These are phyloP conservation scores for Henckelia pumila DNA, from an alignment of 257 asterid genomes.

Conservation along the genomic window DNA sequence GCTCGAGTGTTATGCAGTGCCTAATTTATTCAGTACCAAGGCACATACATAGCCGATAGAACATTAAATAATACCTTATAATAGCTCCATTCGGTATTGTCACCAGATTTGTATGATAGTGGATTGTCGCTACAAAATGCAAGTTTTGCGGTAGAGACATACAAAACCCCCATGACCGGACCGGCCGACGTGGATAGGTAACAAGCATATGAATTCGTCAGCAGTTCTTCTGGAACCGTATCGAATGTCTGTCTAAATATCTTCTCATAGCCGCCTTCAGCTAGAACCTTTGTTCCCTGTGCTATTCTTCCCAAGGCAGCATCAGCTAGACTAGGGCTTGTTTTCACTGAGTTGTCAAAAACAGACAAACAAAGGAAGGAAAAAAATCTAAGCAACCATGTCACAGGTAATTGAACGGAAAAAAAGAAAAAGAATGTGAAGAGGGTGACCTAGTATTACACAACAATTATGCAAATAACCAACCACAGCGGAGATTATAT, in stretches of 20 bases:
- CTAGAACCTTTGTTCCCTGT: slow-evolving; percentile 91
- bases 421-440: neutral
- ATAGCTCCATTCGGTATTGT: slow-evolving; percentile 88
- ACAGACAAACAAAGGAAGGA: neutral
- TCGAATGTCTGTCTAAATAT: slow-evolving; percentile 89
- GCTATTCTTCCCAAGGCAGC: slow-evolving; percentile 98
- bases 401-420: neutral
- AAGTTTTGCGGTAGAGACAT: slow-evolving; percentile 78
- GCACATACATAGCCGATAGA: slow-evolving; percentile 6
- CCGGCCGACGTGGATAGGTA: slow-evolving; percentile 98
- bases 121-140: slow-evolving; percentile 96
- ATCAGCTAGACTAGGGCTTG: slow-evolving; percentile 92
- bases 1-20: too few species aligned
- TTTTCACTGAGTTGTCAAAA: slow-evolving; percentile 62
- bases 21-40: neutral
- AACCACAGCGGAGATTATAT: neutral
- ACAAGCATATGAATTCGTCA: slow-evolving; percentile 77
- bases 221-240: slow-evolving; percentile 88
- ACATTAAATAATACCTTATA: slow-evolving; percentile 64
- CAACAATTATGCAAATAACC: too few species aligned
- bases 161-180: slow-evolving; percentile 93
- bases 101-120: slow-evolving; percentile 71
- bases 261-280: slow-evolving; percentile 98
- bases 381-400: slow-evolving; percentile 1
- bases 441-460: neutral